phyloP scores from a whole-genome alignment of 441 rosid species.

The Aleurites moluccanus region DNA sequence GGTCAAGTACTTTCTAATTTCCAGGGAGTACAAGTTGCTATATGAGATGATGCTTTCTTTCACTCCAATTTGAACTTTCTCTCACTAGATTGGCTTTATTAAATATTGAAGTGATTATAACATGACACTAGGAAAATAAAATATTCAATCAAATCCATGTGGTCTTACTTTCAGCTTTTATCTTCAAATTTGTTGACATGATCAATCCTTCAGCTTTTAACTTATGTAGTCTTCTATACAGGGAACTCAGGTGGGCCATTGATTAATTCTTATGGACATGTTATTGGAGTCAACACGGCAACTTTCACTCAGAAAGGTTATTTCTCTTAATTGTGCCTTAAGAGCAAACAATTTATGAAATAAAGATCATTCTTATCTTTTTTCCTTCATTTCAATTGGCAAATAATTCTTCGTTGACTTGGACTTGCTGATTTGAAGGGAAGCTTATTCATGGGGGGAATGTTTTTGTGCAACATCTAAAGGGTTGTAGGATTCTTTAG shows the following conservation, averaged over 20 bases:
- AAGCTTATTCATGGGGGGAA: background rate
- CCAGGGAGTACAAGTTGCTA: background rate
- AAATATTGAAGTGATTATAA: background rate
- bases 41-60: background rate
- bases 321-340: background rate
- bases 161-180: background rate
- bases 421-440: background rate
- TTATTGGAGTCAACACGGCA: conserved; percentile 86
- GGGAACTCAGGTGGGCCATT: conserved; percentile 89
- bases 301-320: conserved; percentile 81
- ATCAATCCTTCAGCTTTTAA: background rate
- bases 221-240: conserved; percentile 18
- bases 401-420: background rate
- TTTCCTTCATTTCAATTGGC: background rate
- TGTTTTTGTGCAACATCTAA: no score
- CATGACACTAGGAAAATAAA: background rate
- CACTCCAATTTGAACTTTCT: background rate
- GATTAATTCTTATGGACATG: conserved; percentile 74
- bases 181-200: background rate
- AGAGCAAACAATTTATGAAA: no score
- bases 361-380: background rate
- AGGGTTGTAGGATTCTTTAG: background rate
- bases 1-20: background rate
- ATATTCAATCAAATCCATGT: background rate
- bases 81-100: background rate